Conservation (phyloP, 176 grass and related monocot genomes). For the Musa beccarii region DNA sequence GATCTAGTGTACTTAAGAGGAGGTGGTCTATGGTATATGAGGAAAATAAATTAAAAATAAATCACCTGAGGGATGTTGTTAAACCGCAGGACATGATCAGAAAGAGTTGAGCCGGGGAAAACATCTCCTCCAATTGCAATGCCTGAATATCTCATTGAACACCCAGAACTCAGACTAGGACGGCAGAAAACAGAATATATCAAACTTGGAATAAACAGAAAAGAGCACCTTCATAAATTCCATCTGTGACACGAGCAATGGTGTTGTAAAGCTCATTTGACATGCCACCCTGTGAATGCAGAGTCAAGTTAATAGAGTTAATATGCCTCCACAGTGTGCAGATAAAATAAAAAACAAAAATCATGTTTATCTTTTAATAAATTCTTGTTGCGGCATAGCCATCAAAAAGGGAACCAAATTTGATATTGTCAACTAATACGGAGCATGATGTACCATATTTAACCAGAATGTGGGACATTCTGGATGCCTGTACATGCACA, state of each 20-base stretch:
- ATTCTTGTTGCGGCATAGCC: background rate
- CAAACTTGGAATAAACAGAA: background rate
- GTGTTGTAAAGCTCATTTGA: constrained; percentile 99
- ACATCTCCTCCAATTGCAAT: constrained; percentile 99
- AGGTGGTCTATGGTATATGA: background rate
- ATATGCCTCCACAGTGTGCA: background rate
- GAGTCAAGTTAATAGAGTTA: constrained; percentile 18
- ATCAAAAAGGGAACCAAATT: background rate
- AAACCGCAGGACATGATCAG: constrained; percentile 93
- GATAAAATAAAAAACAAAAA: background rate
- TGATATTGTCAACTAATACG: too few species aligned
- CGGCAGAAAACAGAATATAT: background rate
- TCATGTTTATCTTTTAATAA: background rate
- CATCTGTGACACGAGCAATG: constrained; percentile 94
- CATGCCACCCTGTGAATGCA: constrained; percentile 75
- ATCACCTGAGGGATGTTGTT: constrained; percentile 95
- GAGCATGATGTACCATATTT: too few species aligned
- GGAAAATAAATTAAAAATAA: background rate
- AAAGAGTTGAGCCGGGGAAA: constrained; percentile 95
- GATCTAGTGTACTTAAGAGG: background rate
- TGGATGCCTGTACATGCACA: background rate
- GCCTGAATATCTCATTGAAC: constrained; percentile 29
- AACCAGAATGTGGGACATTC: too few species aligned
- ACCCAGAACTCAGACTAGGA: background rate
- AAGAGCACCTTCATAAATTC: constrained; percentile 94